These are phyloP conservation scores for Venturia aucupariae DNA, from an alignment of 2,329 filamentous ascomycete species.

Conservation along the genomic window DNA sequence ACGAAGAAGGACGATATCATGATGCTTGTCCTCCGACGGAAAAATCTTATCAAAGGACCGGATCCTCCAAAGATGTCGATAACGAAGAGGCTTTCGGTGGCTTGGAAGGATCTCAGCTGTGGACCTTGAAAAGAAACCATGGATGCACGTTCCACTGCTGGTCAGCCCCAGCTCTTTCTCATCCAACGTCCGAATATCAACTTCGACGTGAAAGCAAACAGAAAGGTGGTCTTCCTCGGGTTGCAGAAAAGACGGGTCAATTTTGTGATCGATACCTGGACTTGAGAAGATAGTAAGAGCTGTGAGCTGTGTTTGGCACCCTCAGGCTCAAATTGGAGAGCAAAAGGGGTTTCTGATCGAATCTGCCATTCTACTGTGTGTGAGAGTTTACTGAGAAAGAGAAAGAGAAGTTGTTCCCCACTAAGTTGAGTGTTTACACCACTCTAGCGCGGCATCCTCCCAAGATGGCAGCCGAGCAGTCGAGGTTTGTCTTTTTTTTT, in stretches of 20 bases:
- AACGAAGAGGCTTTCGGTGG: background rate
- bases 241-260: background rate
- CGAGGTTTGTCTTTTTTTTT: background rate
- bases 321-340: background rate
- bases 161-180: slow-evolving; percentile 2
- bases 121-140: background rate
- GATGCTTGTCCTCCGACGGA: too few relatives aligned
- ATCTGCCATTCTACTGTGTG: background rate
- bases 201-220: background rate
- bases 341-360: background rate
- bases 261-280: background rate
- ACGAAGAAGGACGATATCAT: too few relatives aligned
- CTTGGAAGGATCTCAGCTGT: background rate
- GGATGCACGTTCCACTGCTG: background rate
- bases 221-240: background rate
- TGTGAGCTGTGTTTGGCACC: background rate
- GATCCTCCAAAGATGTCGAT: background rate
- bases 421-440: background rate
- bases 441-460: background rate
- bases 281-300: background rate
- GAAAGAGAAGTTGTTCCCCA: background rate
- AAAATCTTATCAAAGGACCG: too few relatives aligned
- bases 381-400: background rate
- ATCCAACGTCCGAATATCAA: background rate
- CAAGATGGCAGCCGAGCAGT: background rate